Evolutionary conservation across 1,284 basidiomycete genomes (phyloP).

Genomic region (Tilletia caries): DNA sequence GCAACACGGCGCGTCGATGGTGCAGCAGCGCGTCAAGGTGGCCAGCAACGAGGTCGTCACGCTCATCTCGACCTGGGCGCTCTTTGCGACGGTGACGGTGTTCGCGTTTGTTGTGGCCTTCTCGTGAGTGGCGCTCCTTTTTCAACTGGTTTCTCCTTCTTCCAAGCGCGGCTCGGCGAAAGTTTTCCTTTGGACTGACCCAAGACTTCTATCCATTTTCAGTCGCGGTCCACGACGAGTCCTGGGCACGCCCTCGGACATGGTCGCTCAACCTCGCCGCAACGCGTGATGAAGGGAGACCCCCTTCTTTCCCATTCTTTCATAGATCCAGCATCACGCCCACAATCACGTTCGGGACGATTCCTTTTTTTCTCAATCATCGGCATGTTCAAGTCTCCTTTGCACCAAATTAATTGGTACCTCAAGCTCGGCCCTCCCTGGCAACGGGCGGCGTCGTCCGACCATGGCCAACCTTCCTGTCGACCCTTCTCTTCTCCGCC

Average conservation of each 20-base stretch:
- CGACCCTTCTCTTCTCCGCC: no score
- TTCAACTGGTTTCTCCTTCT: background rate
- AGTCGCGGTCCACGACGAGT: slow-evolving; percentile 16
- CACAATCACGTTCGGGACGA: no score
- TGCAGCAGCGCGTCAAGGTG: slow-evolving; percentile 33
- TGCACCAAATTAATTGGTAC: no score
- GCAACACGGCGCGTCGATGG: slow-evolving; percentile 37
- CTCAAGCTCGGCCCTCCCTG: no score
- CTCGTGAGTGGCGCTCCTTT: background rate
- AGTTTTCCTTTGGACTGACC: background rate
- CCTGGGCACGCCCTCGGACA: slow-evolving; percentile 6
- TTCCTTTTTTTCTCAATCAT: no score
- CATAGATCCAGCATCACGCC: no score
- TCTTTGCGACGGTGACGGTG: slow-evolving; percentile 39
- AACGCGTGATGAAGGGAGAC: background rate
- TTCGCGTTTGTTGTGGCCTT: slow-evolving; percentile 41
- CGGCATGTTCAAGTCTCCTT: no score
- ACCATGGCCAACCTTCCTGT: no score
- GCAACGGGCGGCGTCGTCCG: no score
- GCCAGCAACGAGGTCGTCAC: slow-evolving; percentile 32
- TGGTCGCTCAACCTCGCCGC: background rate
- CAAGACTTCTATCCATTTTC: background rate
- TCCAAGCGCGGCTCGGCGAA: background rate
- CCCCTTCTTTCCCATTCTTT: no score
- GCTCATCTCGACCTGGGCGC: slow-evolving; percentile 42